A percentile compares a stretch with the other conserved stretches of the same genome.
Evolutionary conservation across 495 filamentous ascomycete species (phyloP).

Genomic region (Xylaria palmicola): DNA sequence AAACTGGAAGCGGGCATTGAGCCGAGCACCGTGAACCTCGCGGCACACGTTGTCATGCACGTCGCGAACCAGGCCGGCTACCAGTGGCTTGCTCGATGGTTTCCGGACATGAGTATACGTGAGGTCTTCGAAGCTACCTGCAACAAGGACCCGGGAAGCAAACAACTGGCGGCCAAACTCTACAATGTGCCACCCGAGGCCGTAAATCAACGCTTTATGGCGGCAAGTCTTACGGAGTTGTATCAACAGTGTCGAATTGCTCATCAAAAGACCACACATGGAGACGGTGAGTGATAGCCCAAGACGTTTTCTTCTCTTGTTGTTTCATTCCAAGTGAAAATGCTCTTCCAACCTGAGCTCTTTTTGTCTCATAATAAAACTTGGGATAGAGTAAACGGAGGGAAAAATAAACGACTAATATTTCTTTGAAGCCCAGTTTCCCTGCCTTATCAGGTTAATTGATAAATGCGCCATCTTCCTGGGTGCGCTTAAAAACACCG

Average conservation of each 20-base stretch:
- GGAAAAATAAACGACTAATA: background rate
- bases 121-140: background rate
- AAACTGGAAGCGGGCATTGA: conserved; percentile 9
- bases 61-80: conserved; percentile 13
- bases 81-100: conserved; percentile 23
- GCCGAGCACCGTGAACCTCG: background rate
- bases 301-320: background rate
- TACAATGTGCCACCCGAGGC: conserved; percentile 19
- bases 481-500: conserved; percentile 15
- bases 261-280: background rate
- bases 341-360: no score
- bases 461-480: conserved; percentile 16
- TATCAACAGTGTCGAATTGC: conserved; percentile 6
- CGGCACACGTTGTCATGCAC: conserved; percentile 2
- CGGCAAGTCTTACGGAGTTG: conserved; percentile 6
- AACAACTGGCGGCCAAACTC: background rate
- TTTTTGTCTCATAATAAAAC: no score
- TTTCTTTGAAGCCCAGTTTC: background rate
- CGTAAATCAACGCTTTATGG: background rate
- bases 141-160: background rate
- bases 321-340: background rate
- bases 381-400: no score
- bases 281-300: background rate
- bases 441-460: conserved; percentile 10
- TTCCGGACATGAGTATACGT: conserved; percentile 6